Evolutionary conservation across 208 protist species (phyloP).

Genomic region (Blechomonas ayalai): DNA sequence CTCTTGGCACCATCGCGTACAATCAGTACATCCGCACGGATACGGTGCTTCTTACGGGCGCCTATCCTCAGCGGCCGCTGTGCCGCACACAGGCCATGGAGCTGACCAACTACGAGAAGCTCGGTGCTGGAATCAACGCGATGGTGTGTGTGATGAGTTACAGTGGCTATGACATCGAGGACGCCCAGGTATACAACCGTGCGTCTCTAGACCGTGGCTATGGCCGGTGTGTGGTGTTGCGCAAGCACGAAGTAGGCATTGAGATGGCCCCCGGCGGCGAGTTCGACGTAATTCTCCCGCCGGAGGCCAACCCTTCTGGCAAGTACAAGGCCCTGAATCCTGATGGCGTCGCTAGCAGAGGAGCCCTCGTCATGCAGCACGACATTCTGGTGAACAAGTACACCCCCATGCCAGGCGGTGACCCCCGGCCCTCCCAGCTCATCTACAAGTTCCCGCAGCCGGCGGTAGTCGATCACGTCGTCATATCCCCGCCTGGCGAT

Average conservation of each 20-base stretch:
- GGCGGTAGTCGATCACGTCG: conserved; percentile 93
- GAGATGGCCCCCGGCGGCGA: conserved; percentile 52
- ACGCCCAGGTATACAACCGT: conserved; percentile 99
- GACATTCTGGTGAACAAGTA: conserved; percentile 96
- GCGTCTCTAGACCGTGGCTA: conserved; percentile 95
- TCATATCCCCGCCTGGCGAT: conserved; percentile 84
- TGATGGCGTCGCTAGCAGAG: conserved; percentile 92
- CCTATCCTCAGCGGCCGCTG: conserved; percentile 98
- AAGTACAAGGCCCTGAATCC: conserved; percentile 84
- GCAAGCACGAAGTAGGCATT: conserved; percentile 85
- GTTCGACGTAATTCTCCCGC: conserved; percentile 68
- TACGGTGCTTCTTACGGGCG: conserved; percentile 96
- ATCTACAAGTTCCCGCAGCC: conserved; percentile 91
- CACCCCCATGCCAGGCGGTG: conserved; percentile 40
- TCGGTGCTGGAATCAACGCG: conserved; percentile 99
- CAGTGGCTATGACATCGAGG: conserved; percentile 99
- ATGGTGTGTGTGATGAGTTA: conserved; percentile 99
- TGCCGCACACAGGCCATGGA: conserved; percentile 96
- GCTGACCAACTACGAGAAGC: conserved; percentile 92
- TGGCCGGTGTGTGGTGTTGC: conserved; percentile 91
- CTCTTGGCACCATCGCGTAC: conserved; percentile 93
- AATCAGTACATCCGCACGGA: conserved; percentile 97
- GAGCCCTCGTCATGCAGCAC: conserved; percentile 79
- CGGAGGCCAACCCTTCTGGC: conserved; percentile 34
- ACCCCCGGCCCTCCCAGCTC: conserved; percentile 56